Evolutionary conservation across 805 yeast genomes (phyloP), one percentile per base, ranked within the genome.

Genomic region (Metschnikowia noctiluminum): DNA sequence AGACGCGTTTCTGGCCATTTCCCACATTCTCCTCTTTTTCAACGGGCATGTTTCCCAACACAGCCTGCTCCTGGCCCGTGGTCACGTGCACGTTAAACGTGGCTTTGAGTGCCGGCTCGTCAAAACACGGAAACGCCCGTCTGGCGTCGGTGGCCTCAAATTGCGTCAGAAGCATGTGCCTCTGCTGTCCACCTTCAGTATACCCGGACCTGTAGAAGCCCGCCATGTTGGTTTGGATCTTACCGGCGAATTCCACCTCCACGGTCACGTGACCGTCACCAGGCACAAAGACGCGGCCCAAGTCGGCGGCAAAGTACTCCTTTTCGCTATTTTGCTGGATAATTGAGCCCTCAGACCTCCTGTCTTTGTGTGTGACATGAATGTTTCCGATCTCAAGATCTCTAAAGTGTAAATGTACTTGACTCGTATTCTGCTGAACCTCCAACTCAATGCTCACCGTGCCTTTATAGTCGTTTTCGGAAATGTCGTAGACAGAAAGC

Each of bases 281-380:
- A 2, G 43, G 45, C 58, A 62, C 16, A 71, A 58, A 43, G 16
- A 57, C 54, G n/a, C 64, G 57, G 42, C 72, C 78, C 52, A 91
- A 80, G 42, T 72, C 70, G 62, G 89, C 75, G 41, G 79, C 77
- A 42, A 82, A 81, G 37, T 81, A 77, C 70, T 92, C 96, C 52
- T 76, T 73, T 26, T 81, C 81, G 39, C 72, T 71, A 53, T 79
- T 74, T 41, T 72, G 68, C 35, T 56, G 58, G 10, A 62, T 40
- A 11, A 56, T 54, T 2, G 36, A 35, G n/a, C 62, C 55, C 7
- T 66, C 63, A 1, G 69, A 55, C 28, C 62, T 57, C 34, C 59
- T 59, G 4, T 55, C 52, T 15, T 63, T 73, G 35, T 44, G 38
- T 3, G 45, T 49, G 45, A 73, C 63, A 10, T 51, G 12, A 8